Base-by-base conservation (phyloP, 306 rosid genomes). In the Cucurbita moschata region DNA sequence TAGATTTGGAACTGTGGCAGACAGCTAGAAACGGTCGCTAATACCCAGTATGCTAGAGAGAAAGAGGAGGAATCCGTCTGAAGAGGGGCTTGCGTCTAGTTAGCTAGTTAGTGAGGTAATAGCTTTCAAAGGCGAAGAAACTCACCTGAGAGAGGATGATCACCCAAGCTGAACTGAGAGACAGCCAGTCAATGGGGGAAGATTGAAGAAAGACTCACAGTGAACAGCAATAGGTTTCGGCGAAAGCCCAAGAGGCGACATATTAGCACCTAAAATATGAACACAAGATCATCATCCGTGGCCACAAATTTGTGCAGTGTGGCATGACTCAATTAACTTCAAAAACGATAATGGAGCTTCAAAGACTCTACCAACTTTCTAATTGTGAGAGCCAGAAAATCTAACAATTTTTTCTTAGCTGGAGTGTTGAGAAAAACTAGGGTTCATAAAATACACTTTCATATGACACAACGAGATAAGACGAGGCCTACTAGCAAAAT, bases 181-280 rank as follows among this genome's bases (percentile, higher is more conserved):
- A 26, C 30, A 1, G 35, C 35, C 4, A 2, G 35, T 30, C 4
- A 3, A 59, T 46, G 23, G 42, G 55, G 38, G 40, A 26, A 14
- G 14, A 70, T 79, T 43, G 62, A 16, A 54, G 64, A 80, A 77
- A 75, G 52, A 49, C 87, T 84, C 59, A 89, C 99, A 87, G 47
- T 89, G 95, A 80, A 67, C 88, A 82, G 86, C 87, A 67, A 95
- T 95, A 73, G 99, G 99, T 80, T 88, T 95, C 83, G 91, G 97
- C 61, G 99, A 95, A 65, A 91, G 86, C 73, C 99, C 96, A 81
- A 95, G 97, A 77, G 99, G 96, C 51, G 99, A 95, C 97, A 95
- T 91, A 83, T 95, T 95, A 77, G 99, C 99, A 82, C 99, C 99
- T 91, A 95, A 88, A 78, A 95, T 81, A 77, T 95, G 96, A 82